Percentiles rank a stretch among this genome's conserved stretches.
These are phyloP conservation scores for Gynandropsis gynandra DNA, from an alignment of 345 rosid species.

Conservation along the genomic window DNA sequence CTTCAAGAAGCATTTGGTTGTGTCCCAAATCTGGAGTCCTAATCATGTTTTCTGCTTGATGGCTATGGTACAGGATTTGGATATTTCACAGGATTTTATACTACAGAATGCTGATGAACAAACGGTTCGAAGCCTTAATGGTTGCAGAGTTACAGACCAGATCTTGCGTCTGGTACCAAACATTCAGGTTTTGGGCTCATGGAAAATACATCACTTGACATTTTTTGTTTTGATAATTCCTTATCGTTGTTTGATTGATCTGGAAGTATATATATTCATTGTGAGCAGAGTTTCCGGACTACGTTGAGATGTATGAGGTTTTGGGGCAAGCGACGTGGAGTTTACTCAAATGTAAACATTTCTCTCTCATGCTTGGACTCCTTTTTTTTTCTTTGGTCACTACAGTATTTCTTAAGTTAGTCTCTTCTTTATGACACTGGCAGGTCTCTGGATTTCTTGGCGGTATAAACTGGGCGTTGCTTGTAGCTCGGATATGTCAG, in stretches of 20 bases:
- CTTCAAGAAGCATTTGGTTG: background rate
- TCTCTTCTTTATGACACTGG: conserved; percentile 6
- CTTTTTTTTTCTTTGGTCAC: background rate
- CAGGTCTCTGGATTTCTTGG: conserved; percentile 99
- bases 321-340: conserved; percentile 98
- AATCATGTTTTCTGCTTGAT: conserved; percentile 11
- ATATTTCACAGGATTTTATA: conserved; percentile 81
- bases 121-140: conserved; percentile 97
- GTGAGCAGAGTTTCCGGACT: conserved; percentile 70
- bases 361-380: conserved; percentile 14
- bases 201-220: background rate
- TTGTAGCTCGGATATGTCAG: conserved; percentile 98
- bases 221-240: conserved; percentile 2
- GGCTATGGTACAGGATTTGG: conserved; percentile 65
- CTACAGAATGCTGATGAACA: conserved; percentile 88
- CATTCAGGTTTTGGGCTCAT: conserved; percentile 56
- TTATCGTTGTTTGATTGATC: conserved; percentile 7
- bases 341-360: conserved; percentile 79
- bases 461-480: conserved; percentile 97
- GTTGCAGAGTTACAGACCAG: conserved; percentile 99
- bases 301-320: conserved; percentile 88
- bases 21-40: conserved; percentile 5
- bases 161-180: conserved; percentile 94
- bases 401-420: conserved; percentile 10
- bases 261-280: conserved; percentile 21